These are phyloP conservation scores for Ceratocystis cacaofunesta DNA, from an alignment of 2,329 filamentous ascomycete genomes.

Conservation along the genomic window DNA sequence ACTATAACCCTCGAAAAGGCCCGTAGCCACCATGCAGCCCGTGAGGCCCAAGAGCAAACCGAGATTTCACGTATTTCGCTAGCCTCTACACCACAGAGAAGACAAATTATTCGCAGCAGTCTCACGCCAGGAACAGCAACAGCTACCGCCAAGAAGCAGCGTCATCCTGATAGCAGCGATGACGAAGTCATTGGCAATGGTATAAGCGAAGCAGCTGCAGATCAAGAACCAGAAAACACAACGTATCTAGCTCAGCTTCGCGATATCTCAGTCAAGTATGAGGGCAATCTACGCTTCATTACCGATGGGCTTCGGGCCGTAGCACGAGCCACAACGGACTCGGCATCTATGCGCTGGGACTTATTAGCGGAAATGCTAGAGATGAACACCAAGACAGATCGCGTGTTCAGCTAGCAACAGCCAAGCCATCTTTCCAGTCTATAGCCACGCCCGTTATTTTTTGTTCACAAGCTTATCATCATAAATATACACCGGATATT, in stretches of 20 bases:
- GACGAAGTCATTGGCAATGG: constrained; percentile 17
- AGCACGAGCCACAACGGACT: constrained; percentile 55
- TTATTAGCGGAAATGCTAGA: constrained; percentile 68
- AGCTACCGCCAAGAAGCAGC: constrained; percentile 8
- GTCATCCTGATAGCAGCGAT: constrained; percentile 18
- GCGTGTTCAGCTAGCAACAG: constrained; percentile 21
- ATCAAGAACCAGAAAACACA: constrained; percentile 24
- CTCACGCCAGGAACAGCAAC: constrained; percentile 4
- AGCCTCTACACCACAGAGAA: constrained; percentile 24
- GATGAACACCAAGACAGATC: constrained; percentile 22
- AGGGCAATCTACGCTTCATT: constrained; percentile 53
- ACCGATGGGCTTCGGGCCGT: constrained; percentile 58
- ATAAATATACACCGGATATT: constrained; percentile 16
- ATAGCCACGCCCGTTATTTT: too few species aligned
- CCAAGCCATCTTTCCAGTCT: too few species aligned
- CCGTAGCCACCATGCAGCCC: constrained; percentile 29
- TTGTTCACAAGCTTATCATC: constrained; percentile 2
- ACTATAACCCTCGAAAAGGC: constrained; percentile 53
- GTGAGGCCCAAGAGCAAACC: constrained; percentile 26
- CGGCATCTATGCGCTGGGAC: constrained; percentile 52
- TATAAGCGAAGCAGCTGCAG: constrained; percentile 27
- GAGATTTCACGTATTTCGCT: constrained; percentile 29
- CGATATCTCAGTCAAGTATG: constrained; percentile 47
- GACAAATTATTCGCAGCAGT: neutral
- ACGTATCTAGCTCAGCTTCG: constrained; percentile 38